Percentiles rank a stretch among this genome's conserved stretches.
phyloP scores from a whole-genome alignment of 345 rosid species.

The Triadica sebifera region DNA sequence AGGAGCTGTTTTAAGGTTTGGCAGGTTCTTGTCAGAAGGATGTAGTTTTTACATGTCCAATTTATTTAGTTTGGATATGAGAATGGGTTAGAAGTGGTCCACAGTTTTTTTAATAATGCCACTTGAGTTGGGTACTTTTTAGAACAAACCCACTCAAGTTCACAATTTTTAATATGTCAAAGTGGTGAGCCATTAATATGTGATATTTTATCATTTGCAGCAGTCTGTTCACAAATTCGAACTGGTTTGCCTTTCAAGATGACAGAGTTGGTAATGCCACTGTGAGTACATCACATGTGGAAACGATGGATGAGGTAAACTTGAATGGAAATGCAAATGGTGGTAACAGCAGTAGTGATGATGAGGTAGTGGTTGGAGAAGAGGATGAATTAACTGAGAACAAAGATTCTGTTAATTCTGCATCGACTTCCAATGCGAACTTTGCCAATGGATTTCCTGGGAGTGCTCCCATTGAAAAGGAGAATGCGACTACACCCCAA shows the following conservation, averaged over 20 bases:
- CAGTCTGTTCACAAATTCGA: constrained; percentile 87
- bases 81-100: not conserved
- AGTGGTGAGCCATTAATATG: not conserved
- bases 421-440: constrained; percentile 49
- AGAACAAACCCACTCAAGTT: not conserved
- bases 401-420: constrained; percentile 40
- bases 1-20: not conserved
- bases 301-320: constrained; percentile 77
- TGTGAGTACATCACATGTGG: constrained; percentile 47
- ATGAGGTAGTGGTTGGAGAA: constrained; percentile 88
- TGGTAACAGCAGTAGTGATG: constrained; percentile 81
- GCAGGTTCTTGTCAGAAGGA: not conserved
- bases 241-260: constrained; percentile 98
- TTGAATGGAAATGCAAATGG: constrained; percentile 56
- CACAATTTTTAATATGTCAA: not conserved
- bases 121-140: not conserved
- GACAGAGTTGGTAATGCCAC: constrained; percentile 57
- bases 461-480: constrained; percentile 23
- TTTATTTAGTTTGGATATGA: not conserved
- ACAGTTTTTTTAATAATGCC: too few species aligned
- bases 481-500: constrained; percentile 37
- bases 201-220: constrained; percentile 22
- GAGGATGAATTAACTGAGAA: constrained; percentile 58
- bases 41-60: not conserved
- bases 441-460: constrained; percentile 34